Conservation (phyloP, 768 basidiomycete genomes). For the Rhodotorula graminis region DNA sequence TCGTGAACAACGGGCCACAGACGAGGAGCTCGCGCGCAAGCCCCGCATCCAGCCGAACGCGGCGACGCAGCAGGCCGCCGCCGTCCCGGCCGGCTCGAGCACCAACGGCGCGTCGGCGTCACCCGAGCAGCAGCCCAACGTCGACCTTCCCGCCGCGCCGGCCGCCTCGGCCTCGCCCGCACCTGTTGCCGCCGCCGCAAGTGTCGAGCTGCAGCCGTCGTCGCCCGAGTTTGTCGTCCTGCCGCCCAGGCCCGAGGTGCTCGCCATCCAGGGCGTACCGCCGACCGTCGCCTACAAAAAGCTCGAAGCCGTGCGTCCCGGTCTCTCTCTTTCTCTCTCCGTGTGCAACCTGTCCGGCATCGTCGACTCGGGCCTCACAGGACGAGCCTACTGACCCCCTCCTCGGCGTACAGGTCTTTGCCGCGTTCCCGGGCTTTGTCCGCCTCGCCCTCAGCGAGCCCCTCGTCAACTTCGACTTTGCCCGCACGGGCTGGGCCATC, state of each 20-base stretch:
- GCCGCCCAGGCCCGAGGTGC: conserved; percentile 17
- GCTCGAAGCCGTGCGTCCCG: conserved; percentile 37
- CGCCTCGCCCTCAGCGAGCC: conserved; percentile 15
- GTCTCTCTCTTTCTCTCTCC: too few relatives aligned
- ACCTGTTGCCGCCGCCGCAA: background rate
- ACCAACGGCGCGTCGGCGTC: background rate
- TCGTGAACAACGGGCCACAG: background rate
- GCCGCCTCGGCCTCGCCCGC: too few relatives aligned
- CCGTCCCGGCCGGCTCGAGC: background rate
- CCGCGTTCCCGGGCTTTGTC: conserved; percentile 17
- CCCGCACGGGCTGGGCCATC: conserved; percentile 14
- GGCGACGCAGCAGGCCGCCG: conserved; percentile 1
- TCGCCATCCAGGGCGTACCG: conserved; percentile 35
- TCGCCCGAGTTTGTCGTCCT: conserved; percentile 29
- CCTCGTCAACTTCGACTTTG: background rate
- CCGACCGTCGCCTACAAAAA: conserved; percentile 20
- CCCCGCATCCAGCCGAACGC: conserved; percentile 13
- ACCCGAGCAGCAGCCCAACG: background rate
- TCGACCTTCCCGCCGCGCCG: too few relatives aligned
- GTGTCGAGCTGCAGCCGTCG: background rate
- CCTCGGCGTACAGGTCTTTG: background rate
- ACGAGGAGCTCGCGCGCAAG: conserved; percentile 16
- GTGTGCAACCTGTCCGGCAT: background rate
- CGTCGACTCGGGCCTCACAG: background rate
- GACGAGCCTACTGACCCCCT: too few relatives aligned